A percentile compares a stretch with the other conserved stretches of the same genome.
These are phyloP conservation scores for Candida gorgasii DNA, from an alignment of 805 yeast genomes.

Conservation along the genomic window DNA sequence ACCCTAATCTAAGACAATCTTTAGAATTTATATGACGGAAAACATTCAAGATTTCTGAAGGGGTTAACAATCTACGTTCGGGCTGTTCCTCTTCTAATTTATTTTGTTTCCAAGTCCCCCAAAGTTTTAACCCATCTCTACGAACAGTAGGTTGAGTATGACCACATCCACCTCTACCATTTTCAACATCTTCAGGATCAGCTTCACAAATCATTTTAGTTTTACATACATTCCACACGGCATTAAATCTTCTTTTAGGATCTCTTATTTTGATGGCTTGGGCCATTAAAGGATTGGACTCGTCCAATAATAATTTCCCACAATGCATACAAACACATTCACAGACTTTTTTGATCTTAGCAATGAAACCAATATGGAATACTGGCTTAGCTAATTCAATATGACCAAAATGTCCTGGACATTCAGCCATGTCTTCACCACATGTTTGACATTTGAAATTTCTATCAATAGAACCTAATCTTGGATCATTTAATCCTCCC, in stretches of 20 bases:
- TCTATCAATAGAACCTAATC: conserved; percentile 95
- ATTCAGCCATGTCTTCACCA: conserved; percentile 98
- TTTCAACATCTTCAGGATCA: conserved; percentile 41
- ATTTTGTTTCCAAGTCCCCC: conserved; percentile 98
- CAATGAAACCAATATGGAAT: conserved; percentile 94
- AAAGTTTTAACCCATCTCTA: conserved; percentile 90
- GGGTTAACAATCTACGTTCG: conserved; percentile 84
- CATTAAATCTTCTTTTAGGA: conserved; percentile 93
- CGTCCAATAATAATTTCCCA: conserved; percentile 91
- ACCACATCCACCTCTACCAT: conserved; percentile 96
- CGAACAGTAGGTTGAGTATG: conserved; percentile 94
- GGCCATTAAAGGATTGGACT: conserved; percentile 76
- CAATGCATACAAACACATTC: conserved; percentile 99
- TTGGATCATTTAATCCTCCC: conserved; percentile 96
- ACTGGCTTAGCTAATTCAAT: conserved; percentile 98
- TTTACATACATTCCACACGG: conserved; percentile 92
- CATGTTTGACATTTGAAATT: conserved; percentile 98
- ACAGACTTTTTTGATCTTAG: conserved; percentile 91
- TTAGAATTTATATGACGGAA: conserved; percentile 86
- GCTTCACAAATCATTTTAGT: conserved; percentile 95
- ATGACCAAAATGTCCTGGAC: conserved; percentile 99
- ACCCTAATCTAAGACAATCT: conserved; percentile 81
- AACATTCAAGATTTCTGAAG: conserved; percentile 86
- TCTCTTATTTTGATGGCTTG: conserved; percentile 87
- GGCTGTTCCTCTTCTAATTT: conserved; percentile 86